These are phyloP conservation scores for Mycena crocata DNA, from an alignment of 768 basidiomycete genomes.

Conservation along the genomic window DNA sequence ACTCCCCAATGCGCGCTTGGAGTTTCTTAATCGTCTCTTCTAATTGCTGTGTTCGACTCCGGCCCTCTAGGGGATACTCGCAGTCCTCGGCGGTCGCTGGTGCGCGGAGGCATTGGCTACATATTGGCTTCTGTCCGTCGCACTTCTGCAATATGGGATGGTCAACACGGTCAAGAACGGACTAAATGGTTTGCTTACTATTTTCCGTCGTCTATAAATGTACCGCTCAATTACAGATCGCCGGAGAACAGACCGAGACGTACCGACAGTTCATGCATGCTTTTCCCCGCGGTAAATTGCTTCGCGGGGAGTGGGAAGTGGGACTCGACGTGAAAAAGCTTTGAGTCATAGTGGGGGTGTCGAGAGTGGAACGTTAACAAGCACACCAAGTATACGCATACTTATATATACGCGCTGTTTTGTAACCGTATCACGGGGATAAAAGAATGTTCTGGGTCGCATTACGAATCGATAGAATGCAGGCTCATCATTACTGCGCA, in stretches of 20 bases:
- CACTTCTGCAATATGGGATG: conserved; percentile 54
- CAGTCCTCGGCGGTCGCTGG: conserved; percentile 61
- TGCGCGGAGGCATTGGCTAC: conserved; percentile 60
- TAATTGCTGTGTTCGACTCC: conserved; percentile 56
- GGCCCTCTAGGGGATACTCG: conserved; percentile 62
- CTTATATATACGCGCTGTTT: conserved; percentile 14
- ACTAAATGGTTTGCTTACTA: conserved; percentile 4
- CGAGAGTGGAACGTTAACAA: background rate
- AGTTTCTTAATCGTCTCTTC: conserved; percentile 60
- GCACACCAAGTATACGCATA: background rate
- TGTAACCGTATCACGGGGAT: conserved; percentile 14
- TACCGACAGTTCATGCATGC: conserved; percentile 30
- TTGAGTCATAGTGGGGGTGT: conserved; percentile 15
- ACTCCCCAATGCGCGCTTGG: conserved; percentile 54
- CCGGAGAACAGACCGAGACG: background rate
- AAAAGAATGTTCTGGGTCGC: conserved; percentile 10
- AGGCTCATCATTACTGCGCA: conserved; percentile 13
- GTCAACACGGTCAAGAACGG: background rate
- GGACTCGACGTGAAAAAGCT: conserved; percentile 18
- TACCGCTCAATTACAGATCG: background rate
- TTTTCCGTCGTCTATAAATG: conserved; percentile 29
- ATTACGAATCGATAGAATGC: conserved; percentile 14
- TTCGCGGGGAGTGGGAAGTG: conserved; percentile 14
- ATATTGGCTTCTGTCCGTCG: conserved; percentile 62
- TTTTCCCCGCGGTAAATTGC: conserved; percentile 29